Conservation (phyloP, 345 rosid species). For the Dipteronia dyeriana region DNA sequence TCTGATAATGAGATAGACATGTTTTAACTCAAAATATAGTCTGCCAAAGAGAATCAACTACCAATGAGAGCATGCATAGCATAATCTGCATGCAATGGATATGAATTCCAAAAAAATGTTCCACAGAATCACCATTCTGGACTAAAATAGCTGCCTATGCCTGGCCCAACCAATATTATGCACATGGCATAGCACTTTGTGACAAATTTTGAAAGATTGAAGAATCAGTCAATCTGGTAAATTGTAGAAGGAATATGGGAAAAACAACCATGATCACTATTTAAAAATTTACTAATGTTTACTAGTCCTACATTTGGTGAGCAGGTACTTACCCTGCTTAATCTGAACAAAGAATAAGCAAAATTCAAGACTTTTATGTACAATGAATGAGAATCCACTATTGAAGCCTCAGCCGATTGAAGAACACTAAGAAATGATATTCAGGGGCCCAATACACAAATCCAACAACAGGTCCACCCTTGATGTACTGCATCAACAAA, state of each 20-base stretch:
- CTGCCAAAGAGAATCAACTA: neutral
- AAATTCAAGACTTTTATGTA: conserved; percentile 31
- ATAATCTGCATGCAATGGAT: neutral
- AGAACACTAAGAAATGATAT: conserved; percentile 91
- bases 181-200: neutral
- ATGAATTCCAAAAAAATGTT: neutral
- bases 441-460: conserved; percentile 97
- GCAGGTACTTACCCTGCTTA: conserved; percentile 30
- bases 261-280: too few species aligned
- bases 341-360: conserved; percentile 22
- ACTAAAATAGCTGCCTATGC: neutral
- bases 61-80: neutral
- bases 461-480: conserved; percentile 96
- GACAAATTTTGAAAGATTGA: neutral
- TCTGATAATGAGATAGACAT: neutral
- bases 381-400: conserved; percentile 36
- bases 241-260: neutral
- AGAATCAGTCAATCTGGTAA: neutral
- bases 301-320: neutral
- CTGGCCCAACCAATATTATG: neutral
- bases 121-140: neutral
- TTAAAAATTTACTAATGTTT: neutral
- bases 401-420: conserved; percentile 81
- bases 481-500: conserved; percentile 61
- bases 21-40: conserved; percentile 1